Percentiles rank a stretch among this genome's conserved stretches.
Conservation (phyloP, 208 protist genomes). For the Wallacemonas sp. region DNA sequence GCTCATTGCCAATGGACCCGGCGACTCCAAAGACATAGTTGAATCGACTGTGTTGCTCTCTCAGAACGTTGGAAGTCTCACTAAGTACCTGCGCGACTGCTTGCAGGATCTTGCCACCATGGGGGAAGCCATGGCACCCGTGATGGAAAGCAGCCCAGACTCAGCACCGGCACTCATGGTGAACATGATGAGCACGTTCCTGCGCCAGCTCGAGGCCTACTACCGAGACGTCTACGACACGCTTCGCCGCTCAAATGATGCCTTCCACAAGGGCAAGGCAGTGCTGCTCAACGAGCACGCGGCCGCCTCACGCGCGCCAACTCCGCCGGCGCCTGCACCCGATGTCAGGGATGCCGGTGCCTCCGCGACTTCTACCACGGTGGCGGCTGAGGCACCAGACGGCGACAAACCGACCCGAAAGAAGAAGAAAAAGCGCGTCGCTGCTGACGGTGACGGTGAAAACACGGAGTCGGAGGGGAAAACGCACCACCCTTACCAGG, state of each 20-base stretch:
- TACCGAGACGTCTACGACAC: constrained; percentile 35
- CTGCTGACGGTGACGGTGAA: not conserved
- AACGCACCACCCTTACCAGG: too few relatives aligned
- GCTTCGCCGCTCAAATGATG: constrained; percentile 19
- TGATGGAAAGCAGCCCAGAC: constrained; percentile 52
- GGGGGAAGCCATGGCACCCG: constrained; percentile 63
- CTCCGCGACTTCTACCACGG: not conserved
- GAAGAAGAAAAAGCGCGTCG: constrained; percentile 17
- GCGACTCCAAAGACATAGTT: not conserved
- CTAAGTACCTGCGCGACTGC: constrained; percentile 37
- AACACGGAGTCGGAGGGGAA: constrained; percentile 9
- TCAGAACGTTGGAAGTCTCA: constrained; percentile 19
- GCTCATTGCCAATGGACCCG: not conserved
- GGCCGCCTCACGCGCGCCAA: not conserved
- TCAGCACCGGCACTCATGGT: constrained; percentile 47
- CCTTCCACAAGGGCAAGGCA: constrained; percentile 32
- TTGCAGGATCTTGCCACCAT: constrained; percentile 60
- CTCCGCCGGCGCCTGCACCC: constrained; percentile 9
- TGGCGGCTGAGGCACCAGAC: not conserved
- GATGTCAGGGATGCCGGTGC: constrained; percentile 4
- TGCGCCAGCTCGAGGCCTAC: constrained; percentile 48
- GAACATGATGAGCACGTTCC: constrained; percentile 68
- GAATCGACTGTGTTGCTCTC: constrained; percentile 21
- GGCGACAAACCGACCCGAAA: constrained; percentile 5
- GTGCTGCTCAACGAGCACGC: constrained; percentile 24